Base-by-base conservation (phyloP, 2,329 filamentous ascomycete species). In the Talaromyces funiculosus region DNA sequence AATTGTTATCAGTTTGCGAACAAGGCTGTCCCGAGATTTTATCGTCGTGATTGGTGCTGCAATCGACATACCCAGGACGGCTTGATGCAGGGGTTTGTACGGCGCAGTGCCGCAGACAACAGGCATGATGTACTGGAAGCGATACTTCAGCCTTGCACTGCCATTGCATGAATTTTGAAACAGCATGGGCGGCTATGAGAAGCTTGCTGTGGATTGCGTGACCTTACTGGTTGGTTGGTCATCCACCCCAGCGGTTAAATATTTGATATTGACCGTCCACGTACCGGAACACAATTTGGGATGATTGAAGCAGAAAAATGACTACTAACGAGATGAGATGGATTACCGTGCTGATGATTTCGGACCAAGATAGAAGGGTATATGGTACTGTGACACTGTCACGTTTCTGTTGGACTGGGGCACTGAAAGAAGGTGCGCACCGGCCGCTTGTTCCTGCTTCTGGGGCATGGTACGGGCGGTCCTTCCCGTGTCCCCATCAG, bases 81-180 rank as follows among this genome's bases (percentile, higher is more conserved):
- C 45, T 10, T 49, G 40, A 49, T 57, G 55, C 55, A 57, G 42
- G 55, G 54, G 55, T 37, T n/a, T 14, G 0, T 37, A 16, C 38
- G 29, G 55, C 35, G 33, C 31, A 29, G 20, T 24, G 51, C 4
- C 55, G 14, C 18, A 37, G 24, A 33, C 14, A 24, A 20, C 10
- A 51, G 12, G 20, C 33, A 59, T 47, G 10, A 8, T 26, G 37
- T 7, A n/a, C n/a, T n/a, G n/a, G n/a, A 12, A n/a, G 40, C 8
- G 20, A 12, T 18, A 16, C 38, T 12, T 54, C 33, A 59, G 56
- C 56, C 57, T 59, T 53, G 57, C 57, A 59, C 57, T 53, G 47
- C 57, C 57, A 59, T 53, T 51, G 45, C 26, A 22, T 12, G 18
- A 22, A 31, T 51, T 5, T 26, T 37, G 31, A 51, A 40, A 35